A percentile compares a stretch with the other conserved stretches of the same genome.
phyloP scores from a whole-genome alignment of 164 flowering plant genomes.

The Magnolia kwangsiensis region DNA sequence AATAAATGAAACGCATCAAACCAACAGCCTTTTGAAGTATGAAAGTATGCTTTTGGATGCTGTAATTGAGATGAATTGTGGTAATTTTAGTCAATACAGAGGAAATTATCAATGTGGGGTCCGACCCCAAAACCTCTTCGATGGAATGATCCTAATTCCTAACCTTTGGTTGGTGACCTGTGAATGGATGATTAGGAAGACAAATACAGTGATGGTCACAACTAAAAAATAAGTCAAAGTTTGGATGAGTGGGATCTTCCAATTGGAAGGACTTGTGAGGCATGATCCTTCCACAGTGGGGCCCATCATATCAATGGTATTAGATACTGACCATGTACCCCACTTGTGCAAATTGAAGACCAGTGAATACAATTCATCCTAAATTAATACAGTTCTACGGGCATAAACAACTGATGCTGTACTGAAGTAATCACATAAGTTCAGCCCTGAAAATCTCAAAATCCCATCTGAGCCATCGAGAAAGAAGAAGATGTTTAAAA shows the following conservation, averaged over 20 bases:
- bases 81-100: too few relatives aligned
- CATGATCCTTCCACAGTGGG: background rate
- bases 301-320: background rate
- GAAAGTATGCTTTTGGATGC: background rate
- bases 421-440: too few relatives aligned
- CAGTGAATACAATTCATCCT: background rate
- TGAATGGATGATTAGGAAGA: background rate
- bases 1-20: background rate
- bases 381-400: too few relatives aligned
- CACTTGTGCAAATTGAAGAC: background rate
- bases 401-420: too few relatives aligned
- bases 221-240: background rate
- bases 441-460: too few relatives aligned
- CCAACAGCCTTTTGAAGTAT: background rate
- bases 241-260: background rate
- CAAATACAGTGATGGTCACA: background rate
- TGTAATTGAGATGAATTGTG: too few relatives aligned
- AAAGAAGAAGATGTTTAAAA: too few relatives aligned
- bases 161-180: background rate
- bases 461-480: too few relatives aligned
- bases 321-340: background rate
- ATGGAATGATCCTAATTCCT: background rate
- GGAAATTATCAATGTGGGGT: too few relatives aligned
- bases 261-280: background rate
- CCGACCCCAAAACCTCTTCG: background rate